Percentiles rank a stretch among this genome's conserved stretches.
Conservation (phyloP, 345 rosid genomes). For the Hibiscus tridactylites region DNA sequence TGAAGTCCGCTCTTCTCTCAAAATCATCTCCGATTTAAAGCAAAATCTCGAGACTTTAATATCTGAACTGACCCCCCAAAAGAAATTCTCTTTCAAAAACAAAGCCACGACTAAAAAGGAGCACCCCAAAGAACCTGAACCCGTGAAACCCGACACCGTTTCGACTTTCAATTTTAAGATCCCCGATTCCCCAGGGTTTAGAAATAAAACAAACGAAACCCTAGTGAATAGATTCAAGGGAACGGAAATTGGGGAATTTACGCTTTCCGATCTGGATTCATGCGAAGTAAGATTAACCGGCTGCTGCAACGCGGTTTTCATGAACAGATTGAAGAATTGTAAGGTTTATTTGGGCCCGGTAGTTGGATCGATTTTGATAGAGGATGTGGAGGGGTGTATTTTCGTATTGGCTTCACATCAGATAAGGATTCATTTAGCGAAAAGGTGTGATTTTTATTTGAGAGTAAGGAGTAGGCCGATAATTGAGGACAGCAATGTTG, state of each 20-base stretch:
- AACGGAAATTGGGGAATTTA: slow-evolving; percentile 58
- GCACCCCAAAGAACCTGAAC: slow-evolving; percentile 19
- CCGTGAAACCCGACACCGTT: slow-evolving; percentile 9
- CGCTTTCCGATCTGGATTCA: slow-evolving; percentile 56
- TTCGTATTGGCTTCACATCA: slow-evolving; percentile 78
- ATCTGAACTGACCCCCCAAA: slow-evolving; percentile 46
- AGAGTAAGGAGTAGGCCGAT: slow-evolving; percentile 86
- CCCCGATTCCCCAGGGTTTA: slow-evolving; percentile 60
- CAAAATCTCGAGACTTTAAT: slow-evolving; percentile 46
- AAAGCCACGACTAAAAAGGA: slow-evolving; percentile 31
- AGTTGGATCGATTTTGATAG: slow-evolving; percentile 71
- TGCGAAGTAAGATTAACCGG: slow-evolving; percentile 61
- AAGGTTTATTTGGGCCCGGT: slow-evolving; percentile 62
- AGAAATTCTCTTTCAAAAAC: slow-evolving; percentile 67
- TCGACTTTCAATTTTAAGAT: slow-evolving; percentile 10
- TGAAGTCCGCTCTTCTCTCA: slow-evolving; percentile 70
- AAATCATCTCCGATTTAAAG: slow-evolving; percentile 54
- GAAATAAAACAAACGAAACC: slow-evolving; percentile 37
- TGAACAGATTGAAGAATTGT: slow-evolving; percentile 50
- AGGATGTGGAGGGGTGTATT: slow-evolving; percentile 55
- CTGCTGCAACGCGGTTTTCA: slow-evolving; percentile 42
- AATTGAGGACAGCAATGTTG: slow-evolving; percentile 59
- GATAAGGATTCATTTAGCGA: slow-evolving; percentile 68
- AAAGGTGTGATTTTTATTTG: slow-evolving; percentile 56
- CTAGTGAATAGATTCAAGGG: slow-evolving; percentile 40